A percentile compares a stretch with the other conserved stretches of the same genome.
Conservation (phyloP, 2,329 filamentous ascomycete genomes). For the Claviceps digitariae region DNA sequence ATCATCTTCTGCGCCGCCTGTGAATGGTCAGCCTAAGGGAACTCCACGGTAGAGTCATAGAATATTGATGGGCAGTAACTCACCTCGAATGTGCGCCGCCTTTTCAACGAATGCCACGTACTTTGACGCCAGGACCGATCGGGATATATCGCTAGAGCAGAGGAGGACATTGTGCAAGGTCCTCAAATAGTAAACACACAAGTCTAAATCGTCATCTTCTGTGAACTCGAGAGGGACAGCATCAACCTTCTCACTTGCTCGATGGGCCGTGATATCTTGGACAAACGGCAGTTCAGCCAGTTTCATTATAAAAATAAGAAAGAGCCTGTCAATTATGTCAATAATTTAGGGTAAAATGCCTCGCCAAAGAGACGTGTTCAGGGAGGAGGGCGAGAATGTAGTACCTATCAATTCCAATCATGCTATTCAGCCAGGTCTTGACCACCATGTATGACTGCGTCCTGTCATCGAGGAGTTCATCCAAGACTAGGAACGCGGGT, state of each 20-base stretch:
- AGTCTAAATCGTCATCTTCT: conserved; percentile 55
- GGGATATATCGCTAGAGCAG: conserved; percentile 52
- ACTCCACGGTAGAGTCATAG: background rate
- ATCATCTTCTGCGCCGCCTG: conserved; percentile 36
- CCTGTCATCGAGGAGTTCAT: conserved; percentile 59
- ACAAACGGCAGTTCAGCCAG: conserved; percentile 43
- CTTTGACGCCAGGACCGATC: conserved; percentile 56
- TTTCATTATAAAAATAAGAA: conserved; percentile 46
- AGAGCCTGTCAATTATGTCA: conserved; percentile 34
- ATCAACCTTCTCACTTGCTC: conserved; percentile 8
- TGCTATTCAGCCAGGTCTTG: conserved; percentile 64
- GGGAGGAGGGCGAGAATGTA: conserved; percentile 9
- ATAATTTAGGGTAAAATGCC: conserved; percentile 1
- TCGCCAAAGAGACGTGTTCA: background rate
- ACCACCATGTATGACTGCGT: conserved; percentile 65
- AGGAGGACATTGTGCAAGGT: conserved; percentile 61
- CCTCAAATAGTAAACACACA: conserved; percentile 66
- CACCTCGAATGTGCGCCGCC: conserved; percentile 33
- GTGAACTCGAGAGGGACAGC: conserved; percentile 18
- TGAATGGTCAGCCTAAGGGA: conserved; percentile 9
- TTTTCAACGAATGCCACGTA: conserved; percentile 17
- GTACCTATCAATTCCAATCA: conserved; percentile 50
- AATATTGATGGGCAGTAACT: conserved; percentile 16
- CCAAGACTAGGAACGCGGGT: conserved; percentile 69
- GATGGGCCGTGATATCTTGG: conserved; percentile 2